Evolutionary conservation across 768 basidiomycete genomes (phyloP).

Genomic region (Mycena vitilis): DNA sequence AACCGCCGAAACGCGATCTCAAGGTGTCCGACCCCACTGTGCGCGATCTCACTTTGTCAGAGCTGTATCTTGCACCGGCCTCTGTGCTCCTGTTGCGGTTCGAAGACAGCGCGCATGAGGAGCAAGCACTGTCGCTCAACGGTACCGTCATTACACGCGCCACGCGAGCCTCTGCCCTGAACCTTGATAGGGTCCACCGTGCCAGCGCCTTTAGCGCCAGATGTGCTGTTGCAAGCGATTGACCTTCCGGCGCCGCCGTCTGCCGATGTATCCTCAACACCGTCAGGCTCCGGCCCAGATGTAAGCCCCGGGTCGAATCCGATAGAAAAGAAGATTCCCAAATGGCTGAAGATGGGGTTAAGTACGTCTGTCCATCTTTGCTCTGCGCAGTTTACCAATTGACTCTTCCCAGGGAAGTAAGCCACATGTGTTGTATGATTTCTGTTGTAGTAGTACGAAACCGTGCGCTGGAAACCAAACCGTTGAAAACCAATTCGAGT

Average conservation of each 20-base stretch:
- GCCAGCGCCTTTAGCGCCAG: constrained; percentile 72
- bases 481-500: too few relatives aligned
- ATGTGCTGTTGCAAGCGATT: constrained; percentile 67
- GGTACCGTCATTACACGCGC: constrained; percentile 49
- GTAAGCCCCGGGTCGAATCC: constrained; percentile 5
- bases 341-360: constrained; percentile 79
- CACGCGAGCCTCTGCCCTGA: constrained; percentile 3
- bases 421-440: background rate
- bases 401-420: constrained; percentile 39
- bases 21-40: constrained; percentile 83
- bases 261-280: constrained; percentile 33
- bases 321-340: constrained; percentile 73
- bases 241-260: constrained; percentile 73
- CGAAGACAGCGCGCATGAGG: constrained; percentile 61
- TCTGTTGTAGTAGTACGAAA: background rate
- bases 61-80: constrained; percentile 83
- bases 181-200: constrained; percentile 58
- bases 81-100: constrained; percentile 84
- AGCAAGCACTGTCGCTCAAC: constrained; percentile 59
- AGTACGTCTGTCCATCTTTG: constrained; percentile 54
- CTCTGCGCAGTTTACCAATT: background rate
- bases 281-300: constrained; percentile 11
- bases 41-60: constrained; percentile 71
- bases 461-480: too few relatives aligned
- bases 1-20: constrained; percentile 87